A percentile compares a stretch with the other conserved stretches of the same genome.
Conservation (phyloP, 108 stramenopile species). For the Nitzschia palea region DNA sequence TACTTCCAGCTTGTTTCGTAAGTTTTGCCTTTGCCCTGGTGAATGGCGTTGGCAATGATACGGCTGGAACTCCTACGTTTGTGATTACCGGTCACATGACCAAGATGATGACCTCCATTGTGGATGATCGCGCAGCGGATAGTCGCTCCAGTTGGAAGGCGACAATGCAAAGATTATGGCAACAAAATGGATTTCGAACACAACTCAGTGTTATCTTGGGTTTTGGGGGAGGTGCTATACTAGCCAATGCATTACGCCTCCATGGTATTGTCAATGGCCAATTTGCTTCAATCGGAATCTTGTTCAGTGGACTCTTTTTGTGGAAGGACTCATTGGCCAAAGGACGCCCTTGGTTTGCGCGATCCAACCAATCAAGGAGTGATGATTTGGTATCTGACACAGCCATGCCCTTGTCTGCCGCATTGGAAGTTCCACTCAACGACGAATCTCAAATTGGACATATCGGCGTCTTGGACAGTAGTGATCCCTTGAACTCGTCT, state of each 20-base stretch:
- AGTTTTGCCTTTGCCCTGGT: conserved; percentile 48
- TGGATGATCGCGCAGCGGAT: conserved; percentile 8
- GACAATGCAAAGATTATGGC: not conserved
- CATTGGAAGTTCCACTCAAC: too few relatives aligned
- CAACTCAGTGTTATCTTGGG: not conserved
- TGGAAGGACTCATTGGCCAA: too few relatives aligned
- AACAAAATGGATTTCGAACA: not conserved
- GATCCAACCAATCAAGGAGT: too few relatives aligned
- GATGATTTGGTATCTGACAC: too few relatives aligned
- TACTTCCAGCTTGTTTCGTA: conserved; percentile 46
- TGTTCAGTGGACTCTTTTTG: conserved; percentile 48
- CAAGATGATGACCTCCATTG: conserved; percentile 7
- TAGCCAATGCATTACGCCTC: not conserved
- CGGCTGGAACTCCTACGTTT: conserved; percentile 54
- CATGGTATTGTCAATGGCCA: conserved; percentile 20
- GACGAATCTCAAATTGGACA: too few relatives aligned
- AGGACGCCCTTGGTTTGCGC: too few relatives aligned
- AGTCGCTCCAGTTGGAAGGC: not conserved
- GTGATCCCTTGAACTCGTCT: too few relatives aligned
- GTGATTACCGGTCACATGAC: conserved; percentile 70
- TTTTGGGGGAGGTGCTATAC: conserved; percentile 1
- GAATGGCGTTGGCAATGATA: conserved; percentile 57
- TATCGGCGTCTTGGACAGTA: too few relatives aligned
- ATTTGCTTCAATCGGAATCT: conserved; percentile 46
- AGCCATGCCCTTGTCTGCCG: too few relatives aligned